These are phyloP conservation scores for Gossypium longicalyx DNA, from an alignment of 345 rosid genomes.

Conservation along the genomic window DNA sequence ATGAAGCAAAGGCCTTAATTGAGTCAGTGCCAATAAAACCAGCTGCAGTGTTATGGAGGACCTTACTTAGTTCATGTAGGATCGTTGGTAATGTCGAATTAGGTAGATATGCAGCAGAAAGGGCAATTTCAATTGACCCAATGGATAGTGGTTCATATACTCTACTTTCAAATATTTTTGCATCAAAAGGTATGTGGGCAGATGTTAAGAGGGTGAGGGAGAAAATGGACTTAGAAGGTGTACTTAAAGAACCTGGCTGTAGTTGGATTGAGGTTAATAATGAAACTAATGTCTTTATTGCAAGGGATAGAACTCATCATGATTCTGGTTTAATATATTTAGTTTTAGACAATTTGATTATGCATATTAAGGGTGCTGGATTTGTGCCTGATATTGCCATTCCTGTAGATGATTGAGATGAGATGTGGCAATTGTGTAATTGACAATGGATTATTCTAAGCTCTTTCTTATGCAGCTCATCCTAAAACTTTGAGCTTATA, in stretches of 20 bases:
- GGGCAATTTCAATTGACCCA: constrained; percentile 55
- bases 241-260: constrained; percentile 64
- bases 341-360: constrained; percentile 39
- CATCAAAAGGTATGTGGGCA: constrained; percentile 68
- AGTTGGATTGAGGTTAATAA: constrained; percentile 60
- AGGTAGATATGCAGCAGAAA: constrained; percentile 63
- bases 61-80: constrained; percentile 59
- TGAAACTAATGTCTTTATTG: constrained; percentile 46
- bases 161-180: constrained; percentile 58
- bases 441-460: not conserved
- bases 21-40: constrained; percentile 52
- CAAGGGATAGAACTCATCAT: constrained; percentile 47
- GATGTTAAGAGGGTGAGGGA: constrained; percentile 59
- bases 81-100: constrained; percentile 44
- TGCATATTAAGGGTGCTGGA: constrained; percentile 40
- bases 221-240: constrained; percentile 54
- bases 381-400: constrained; percentile 23
- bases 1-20: constrained; percentile 57
- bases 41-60: constrained; percentile 59
- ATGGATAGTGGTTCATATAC: constrained; percentile 62
- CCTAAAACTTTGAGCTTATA: not conserved
- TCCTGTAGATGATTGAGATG: constrained; percentile 21
- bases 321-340: constrained; percentile 33
- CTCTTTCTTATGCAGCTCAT: not conserved
- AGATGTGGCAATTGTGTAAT: not conserved